Evolutionary conservation across 2,329 filamentous ascomycete genomes (phyloP).

Genomic region (Pestalotiopsis sp.): DNA sequence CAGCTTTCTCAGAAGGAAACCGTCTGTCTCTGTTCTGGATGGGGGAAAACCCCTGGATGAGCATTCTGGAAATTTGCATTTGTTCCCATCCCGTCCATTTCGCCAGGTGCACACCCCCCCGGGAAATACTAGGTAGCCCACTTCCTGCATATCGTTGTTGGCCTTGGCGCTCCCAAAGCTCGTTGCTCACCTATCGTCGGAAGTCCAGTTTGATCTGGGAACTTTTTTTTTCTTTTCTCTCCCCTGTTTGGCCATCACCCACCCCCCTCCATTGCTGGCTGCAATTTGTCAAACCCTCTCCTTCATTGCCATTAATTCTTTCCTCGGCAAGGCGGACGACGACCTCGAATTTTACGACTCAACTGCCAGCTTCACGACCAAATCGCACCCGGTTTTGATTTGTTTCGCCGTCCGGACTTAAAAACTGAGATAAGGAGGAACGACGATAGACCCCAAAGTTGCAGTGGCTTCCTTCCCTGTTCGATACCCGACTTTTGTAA

Average conservation of each 20-base stretch:
- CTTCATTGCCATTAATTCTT: neutral
- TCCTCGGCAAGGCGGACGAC: neutral
- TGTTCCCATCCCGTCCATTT: neutral
- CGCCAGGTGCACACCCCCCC: neutral
- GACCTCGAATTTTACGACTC: neutral
- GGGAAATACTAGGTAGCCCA: neutral
- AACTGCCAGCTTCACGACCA: neutral
- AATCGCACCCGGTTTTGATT: neutral
- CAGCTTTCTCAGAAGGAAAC: neutral
- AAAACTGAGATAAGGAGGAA: neutral
- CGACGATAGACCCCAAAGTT: neutral
- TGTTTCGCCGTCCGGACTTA: neutral
- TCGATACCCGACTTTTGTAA: neutral
- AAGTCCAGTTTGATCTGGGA: neutral
- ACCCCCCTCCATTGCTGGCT: neutral
- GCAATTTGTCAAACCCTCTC: neutral
- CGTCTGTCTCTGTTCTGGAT: neutral
- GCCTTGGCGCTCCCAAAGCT: neutral
- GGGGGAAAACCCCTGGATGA: conserved; percentile 7
- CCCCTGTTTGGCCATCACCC: neutral
- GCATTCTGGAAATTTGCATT: conserved; percentile 12
- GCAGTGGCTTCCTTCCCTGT: neutral
- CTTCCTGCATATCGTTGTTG: neutral
- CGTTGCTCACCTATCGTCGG: neutral
- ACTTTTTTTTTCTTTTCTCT: neutral